A percentile compares a stretch with the other conserved stretches of the same genome.
Evolutionary conservation across 768 basidiomycete genomes (phyloP).

Genomic region (Lentinula raphanica): DNA sequence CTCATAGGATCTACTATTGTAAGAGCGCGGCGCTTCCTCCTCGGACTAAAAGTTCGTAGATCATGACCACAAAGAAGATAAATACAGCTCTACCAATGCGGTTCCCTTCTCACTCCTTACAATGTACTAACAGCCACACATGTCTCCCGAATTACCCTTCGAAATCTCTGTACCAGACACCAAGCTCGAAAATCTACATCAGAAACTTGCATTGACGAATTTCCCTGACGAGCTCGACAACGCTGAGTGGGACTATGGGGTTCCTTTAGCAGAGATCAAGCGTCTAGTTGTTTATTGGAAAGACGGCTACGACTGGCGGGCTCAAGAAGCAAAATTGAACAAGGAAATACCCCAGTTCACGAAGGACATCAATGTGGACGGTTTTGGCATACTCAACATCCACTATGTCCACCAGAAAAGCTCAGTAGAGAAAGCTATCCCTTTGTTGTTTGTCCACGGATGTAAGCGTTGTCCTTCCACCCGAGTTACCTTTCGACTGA

Average conservation of each 20-base stretch:
- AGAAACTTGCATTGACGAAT: slow-evolving; percentile 14
- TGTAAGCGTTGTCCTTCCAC: neutral
- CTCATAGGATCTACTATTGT: too few relatives aligned
- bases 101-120: neutral
- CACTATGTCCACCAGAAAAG: slow-evolving; percentile 32
- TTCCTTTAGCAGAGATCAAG: slow-evolving; percentile 33
- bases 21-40: too few relatives aligned
- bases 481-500: neutral
- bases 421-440: slow-evolving; percentile 11
- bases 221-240: slow-evolving; percentile 22
- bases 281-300: slow-evolving; percentile 37
- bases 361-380: slow-evolving; percentile 25
- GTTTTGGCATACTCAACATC: slow-evolving; percentile 25
- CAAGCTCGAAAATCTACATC: slow-evolving; percentile 12
- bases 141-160: slow-evolving; percentile 10
- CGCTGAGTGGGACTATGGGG: slow-evolving; percentile 31
- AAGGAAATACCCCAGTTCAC: slow-evolving; percentile 28
- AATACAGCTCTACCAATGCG: neutral
- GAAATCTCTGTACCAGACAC: slow-evolving; percentile 15
- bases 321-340: slow-evolving; percentile 24
- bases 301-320: slow-evolving; percentile 40
- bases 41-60: too few relatives aligned
- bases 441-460: slow-evolving; percentile 12
- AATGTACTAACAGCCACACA: neutral
- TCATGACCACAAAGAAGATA: neutral